phyloP scores from a whole-genome alignment of 257 asterid species.

The Solanum okadae region DNA sequence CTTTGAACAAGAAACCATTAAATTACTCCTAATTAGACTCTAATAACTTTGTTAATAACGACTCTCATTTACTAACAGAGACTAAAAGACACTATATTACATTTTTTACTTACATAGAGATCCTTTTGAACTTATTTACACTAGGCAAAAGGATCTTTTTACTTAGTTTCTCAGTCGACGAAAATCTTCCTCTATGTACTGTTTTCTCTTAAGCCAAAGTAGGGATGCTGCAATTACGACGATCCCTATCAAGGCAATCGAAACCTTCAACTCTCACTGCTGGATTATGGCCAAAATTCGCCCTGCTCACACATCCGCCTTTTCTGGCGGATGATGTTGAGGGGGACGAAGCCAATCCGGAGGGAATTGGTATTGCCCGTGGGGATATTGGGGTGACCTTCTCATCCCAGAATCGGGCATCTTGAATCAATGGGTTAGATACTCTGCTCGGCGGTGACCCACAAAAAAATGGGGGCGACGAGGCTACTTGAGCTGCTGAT shows the following conservation, averaged over 20 bases:
- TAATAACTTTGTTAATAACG: slow-evolving; percentile 21
- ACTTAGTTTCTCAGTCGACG: background rate
- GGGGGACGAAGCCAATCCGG: slow-evolving; percentile 50
- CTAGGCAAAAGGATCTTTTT: slow-evolving; percentile 24
- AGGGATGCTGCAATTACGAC: slow-evolving; percentile 92
- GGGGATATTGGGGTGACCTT: slow-evolving; percentile 53
- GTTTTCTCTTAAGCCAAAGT: slow-evolving; percentile 49
- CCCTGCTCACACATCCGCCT: slow-evolving; percentile 64
- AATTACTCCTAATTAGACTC: slow-evolving; percentile 2
- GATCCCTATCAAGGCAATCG: slow-evolving; percentile 87
- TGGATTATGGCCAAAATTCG: slow-evolving; percentile 83
- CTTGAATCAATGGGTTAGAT: slow-evolving; percentile 96
- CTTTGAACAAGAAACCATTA: background rate
- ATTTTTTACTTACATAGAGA: background rate
- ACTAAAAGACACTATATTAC: background rate
- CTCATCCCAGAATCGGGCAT: slow-evolving; percentile 68
- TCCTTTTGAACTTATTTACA: slow-evolving; percentile 39
- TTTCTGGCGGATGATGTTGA: slow-evolving; percentile 38
- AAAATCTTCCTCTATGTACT: slow-evolving; percentile 23
- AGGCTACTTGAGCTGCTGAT: slow-evolving; percentile 46
- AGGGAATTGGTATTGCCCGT: slow-evolving; percentile 44
- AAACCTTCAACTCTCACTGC: slow-evolving; percentile 92
- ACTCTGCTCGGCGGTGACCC: slow-evolving; percentile 99
- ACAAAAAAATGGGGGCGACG: slow-evolving; percentile 97
- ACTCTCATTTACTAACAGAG: slow-evolving; percentile 34